Evolutionary conservation across 306 rosid species (phyloP).

Genomic region (Senna siamea): DNA sequence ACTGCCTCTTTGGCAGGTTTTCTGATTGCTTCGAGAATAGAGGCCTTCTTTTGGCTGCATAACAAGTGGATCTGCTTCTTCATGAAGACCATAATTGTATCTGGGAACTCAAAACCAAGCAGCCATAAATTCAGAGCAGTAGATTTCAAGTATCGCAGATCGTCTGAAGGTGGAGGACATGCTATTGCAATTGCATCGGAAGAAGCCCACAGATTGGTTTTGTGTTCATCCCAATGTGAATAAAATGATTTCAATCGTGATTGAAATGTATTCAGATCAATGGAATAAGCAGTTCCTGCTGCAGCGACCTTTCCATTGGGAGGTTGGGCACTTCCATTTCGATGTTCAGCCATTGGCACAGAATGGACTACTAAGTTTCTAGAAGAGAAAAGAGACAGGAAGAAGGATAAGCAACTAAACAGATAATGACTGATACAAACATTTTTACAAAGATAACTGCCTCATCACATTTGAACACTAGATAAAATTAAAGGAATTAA

Average conservation of each 20-base stretch:
- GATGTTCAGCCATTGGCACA: constrained; percentile 71
- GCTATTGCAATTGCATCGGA: constrained; percentile 72
- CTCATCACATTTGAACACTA: neutral
- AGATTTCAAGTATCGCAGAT: constrained; percentile 87
- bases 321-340: constrained; percentile 71
- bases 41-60: constrained; percentile 88
- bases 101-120: constrained; percentile 93
- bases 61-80: constrained; percentile 81
- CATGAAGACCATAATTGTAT: constrained; percentile 84
- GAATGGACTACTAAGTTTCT: constrained; percentile 17
- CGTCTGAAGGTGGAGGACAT: constrained; percentile 88
- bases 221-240: constrained; percentile 71
- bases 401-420: constrained; percentile 17
- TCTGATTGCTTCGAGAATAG: constrained; percentile 73
- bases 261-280: constrained; percentile 68
- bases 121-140: constrained; percentile 85
- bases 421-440: neutral
- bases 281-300: constrained; percentile 59
- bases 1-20: constrained; percentile 71
- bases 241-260: constrained; percentile 64
- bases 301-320: constrained; percentile 63
- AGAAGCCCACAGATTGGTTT: constrained; percentile 72
- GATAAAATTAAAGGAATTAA: neutral
- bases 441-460: neutral
- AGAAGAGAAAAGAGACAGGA: neutral